Evolutionary conservation across 2,329 filamentous ascomycete genomes (phyloP).

Genomic region (Penicillium rolfsii): DNA sequence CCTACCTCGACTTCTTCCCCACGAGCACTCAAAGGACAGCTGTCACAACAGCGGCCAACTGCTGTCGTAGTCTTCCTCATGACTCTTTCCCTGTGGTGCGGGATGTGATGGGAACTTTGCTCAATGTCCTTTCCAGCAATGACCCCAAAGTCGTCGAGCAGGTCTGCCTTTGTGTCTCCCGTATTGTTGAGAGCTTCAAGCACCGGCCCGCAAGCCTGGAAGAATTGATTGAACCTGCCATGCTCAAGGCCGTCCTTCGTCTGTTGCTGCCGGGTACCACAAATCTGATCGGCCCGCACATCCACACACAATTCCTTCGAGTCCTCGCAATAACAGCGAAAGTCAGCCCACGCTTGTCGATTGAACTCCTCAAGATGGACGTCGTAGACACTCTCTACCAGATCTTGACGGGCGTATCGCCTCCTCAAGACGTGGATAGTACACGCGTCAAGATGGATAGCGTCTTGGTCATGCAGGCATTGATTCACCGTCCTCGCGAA

Average conservation of each 20-base stretch:
- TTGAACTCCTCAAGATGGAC: constrained; percentile 92
- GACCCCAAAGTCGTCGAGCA: constrained; percentile 98
- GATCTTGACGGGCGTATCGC: constrained; percentile 93
- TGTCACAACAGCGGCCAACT: constrained; percentile 96
- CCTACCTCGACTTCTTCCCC: constrained; percentile 95
- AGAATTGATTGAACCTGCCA: constrained; percentile 83
- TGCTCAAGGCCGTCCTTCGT: constrained; percentile 81
- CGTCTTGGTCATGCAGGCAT: constrained; percentile 96
- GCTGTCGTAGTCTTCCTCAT: constrained; percentile 92
- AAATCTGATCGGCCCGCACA: constrained; percentile 89
- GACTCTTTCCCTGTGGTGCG: constrained; percentile 89
- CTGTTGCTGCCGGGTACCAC: constrained; percentile 91
- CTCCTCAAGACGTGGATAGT: constrained; percentile 69
- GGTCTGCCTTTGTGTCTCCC: constrained; percentile 89
- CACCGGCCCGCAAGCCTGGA: constrained; percentile 85
- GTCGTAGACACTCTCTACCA: constrained; percentile 97
- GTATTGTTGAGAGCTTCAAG: constrained; percentile 96
- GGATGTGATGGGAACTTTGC: constrained; percentile 94
- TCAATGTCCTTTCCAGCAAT: constrained; percentile 86
- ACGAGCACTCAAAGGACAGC: constrained; percentile 96
- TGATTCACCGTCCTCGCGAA: constrained; percentile 92
- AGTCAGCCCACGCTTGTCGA: constrained; percentile 82
- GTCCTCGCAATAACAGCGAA: constrained; percentile 88
- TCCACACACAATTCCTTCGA: constrained; percentile 94
- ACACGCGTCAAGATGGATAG: constrained; percentile 75